Conservation (phyloP, 768 basidiomycete species). For the Mycena alexandri region DNA sequence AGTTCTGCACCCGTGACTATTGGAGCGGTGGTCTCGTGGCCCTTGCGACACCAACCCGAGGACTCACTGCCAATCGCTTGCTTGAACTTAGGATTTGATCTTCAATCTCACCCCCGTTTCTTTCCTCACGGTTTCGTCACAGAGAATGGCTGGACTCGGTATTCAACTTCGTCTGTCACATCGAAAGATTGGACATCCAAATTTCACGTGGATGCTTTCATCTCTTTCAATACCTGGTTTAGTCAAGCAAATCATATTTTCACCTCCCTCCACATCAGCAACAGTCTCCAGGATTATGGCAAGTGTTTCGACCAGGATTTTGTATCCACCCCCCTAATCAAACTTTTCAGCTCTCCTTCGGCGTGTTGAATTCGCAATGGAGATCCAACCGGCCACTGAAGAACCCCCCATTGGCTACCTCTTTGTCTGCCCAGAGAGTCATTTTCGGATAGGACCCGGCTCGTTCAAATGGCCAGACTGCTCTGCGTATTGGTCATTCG, state of each 20-base stretch:
- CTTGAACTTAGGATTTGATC: too few relatives aligned
- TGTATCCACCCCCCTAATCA: background rate
- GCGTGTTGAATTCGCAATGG: background rate
- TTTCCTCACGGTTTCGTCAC: too few relatives aligned
- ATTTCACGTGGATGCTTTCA: too few relatives aligned
- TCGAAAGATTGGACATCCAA: too few relatives aligned
- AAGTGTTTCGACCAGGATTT: too few relatives aligned
- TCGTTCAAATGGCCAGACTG: constrained; percentile 3
- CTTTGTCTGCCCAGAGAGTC: background rate
- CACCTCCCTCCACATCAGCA: background rate
- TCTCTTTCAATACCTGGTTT: background rate
- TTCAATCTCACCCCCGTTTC: too few relatives aligned
- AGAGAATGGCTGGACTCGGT: too few relatives aligned
- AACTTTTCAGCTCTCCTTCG: background rate
- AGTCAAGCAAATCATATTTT: constrained; percentile 24
- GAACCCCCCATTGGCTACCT: background rate
- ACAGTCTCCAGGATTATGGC: constrained; percentile 11
- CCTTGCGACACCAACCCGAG: too few relatives aligned
- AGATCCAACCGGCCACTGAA: background rate
- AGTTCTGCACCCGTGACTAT: too few relatives aligned
- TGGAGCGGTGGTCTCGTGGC: too few relatives aligned
- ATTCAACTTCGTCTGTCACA: too few relatives aligned
- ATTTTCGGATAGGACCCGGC: background rate
- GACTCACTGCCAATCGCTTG: too few relatives aligned
- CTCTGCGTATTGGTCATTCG: constrained; percentile 6